Conservation (phyloP, 495 filamentous ascomycete genomes). For the Lentithecium fluviatile region DNA sequence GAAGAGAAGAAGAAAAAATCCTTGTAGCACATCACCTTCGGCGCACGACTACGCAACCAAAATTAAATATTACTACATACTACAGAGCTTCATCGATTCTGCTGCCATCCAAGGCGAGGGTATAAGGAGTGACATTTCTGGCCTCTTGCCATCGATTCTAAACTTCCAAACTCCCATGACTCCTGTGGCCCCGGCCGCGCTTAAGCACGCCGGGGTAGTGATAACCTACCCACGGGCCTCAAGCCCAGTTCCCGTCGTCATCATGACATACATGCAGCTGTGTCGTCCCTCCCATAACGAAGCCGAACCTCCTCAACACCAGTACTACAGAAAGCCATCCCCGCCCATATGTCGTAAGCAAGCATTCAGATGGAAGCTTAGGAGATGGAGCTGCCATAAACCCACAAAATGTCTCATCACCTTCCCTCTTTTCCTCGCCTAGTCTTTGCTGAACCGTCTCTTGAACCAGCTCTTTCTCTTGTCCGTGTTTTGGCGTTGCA, state of each 20-base stretch:
- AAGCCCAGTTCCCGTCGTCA: not conserved
- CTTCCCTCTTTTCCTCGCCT: conserved; percentile 21
- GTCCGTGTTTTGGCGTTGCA: conserved; percentile 21
- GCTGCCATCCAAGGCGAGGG: not conserved
- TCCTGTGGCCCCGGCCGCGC: conserved; percentile 3
- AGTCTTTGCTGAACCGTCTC: conserved; percentile 71
- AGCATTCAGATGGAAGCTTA: conserved; percentile 15
- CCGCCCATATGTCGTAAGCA: conserved; percentile 6
- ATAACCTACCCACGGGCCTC: not conserved
- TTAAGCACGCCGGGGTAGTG: not conserved
- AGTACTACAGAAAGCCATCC: not conserved
- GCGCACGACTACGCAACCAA: not conserved
- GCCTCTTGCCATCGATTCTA: not conserved
- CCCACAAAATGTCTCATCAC: not conserved
- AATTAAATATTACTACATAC: conserved; percentile 19
- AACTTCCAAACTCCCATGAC: conserved; percentile 7
- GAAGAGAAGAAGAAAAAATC: conserved; percentile 63
- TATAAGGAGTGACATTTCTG: conserved; percentile 17
- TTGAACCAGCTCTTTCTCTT: conserved; percentile 91
- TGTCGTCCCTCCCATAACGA: too few species aligned
- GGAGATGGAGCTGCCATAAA: not conserved
- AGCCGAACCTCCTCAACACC: not conserved
- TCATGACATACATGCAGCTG: conserved; percentile 1
- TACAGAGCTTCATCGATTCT: not conserved
- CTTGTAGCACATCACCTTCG: conserved; percentile 34